These are phyloP conservation scores for Citrullus colocynthis DNA, from an alignment of 306 rosid genomes.

Conservation along the genomic window DNA sequence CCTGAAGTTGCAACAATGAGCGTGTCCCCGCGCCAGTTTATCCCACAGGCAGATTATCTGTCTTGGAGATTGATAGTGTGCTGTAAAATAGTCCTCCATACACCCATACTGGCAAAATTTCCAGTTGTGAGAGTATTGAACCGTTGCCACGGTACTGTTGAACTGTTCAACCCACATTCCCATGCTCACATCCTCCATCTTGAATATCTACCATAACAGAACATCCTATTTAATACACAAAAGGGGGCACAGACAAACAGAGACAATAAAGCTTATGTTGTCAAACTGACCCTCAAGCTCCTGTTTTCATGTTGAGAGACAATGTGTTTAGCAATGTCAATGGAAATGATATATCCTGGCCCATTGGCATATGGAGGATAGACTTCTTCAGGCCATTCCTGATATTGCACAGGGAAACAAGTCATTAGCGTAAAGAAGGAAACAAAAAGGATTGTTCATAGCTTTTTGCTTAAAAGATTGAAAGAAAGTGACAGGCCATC, in stretches of 20 bases:
- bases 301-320: slow-evolving; percentile 45
- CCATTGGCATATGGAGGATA: slow-evolving; percentile 98
- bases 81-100: slow-evolving; percentile 75
- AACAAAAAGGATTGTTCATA: background rate
- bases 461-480: background rate
- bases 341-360: slow-evolving; percentile 78
- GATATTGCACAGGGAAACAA: slow-evolving; percentile 11
- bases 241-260: background rate
- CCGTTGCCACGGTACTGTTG: slow-evolving; percentile 34
- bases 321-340: slow-evolving; percentile 54
- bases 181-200: slow-evolving; percentile 99
- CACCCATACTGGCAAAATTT: slow-evolving; percentile 97
- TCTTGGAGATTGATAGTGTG: slow-evolving; percentile 97
- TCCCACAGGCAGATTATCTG: slow-evolving; percentile 95
- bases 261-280: background rate
- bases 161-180: slow-evolving; percentile 97
- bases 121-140: slow-evolving; percentile 93
- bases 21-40: slow-evolving; percentile 63
- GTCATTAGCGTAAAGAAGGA: background rate
- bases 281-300: slow-evolving; percentile 62
- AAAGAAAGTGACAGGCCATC: background rate
- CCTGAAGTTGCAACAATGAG: slow-evolving; percentile 86
- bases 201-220: slow-evolving; percentile 49
- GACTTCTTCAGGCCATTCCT: slow-evolving; percentile 94
- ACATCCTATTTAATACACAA: background rate